A percentile compares a stretch with the other conserved stretches of the same genome.
phyloP scores from a whole-genome alignment of 805 yeast genomes.

The Barnettozyma siamensis region DNA sequence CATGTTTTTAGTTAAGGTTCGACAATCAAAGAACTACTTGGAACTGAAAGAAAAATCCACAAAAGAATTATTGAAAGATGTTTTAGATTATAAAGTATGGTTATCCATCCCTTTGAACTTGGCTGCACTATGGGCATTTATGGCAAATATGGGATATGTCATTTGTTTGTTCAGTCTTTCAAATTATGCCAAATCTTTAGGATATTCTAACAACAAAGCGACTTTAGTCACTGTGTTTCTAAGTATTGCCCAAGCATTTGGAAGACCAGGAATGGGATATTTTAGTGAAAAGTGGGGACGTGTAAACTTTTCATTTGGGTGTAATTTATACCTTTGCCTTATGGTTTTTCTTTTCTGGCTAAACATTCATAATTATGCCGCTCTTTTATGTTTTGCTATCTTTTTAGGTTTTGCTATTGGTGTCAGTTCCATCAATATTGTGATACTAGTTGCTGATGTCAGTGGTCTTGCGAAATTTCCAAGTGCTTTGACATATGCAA shows the following conservation, averaged over 20 bases:
- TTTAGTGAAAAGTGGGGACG: conserved; percentile 42
- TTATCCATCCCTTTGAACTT: conserved; percentile 28
- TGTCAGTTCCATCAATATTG: conserved; percentile 37
- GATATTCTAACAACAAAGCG: conserved; percentile 38
- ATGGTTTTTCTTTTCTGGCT: conserved; percentile 46
- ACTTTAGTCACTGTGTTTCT: conserved; percentile 40
- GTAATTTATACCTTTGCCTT: conserved; percentile 31
- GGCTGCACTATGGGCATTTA: conserved; percentile 32
- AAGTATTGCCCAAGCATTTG: conserved; percentile 42
- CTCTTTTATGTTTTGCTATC: conserved; percentile 36
- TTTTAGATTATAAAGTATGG: conserved; percentile 31
- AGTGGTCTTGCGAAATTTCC: conserved; percentile 32
- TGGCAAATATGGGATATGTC: conserved; percentile 36
- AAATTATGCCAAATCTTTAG: conserved; percentile 42
- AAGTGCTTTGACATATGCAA: conserved; percentile 34
- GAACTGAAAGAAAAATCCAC: conserved; percentile 9
- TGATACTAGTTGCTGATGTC: conserved; percentile 36
- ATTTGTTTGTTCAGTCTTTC: conserved; percentile 42
- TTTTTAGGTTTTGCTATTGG: conserved; percentile 42
- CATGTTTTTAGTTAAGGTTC: conserved; percentile 38
- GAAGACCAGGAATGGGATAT: conserved; percentile 44
- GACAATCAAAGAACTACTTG: conserved; percentile 29
- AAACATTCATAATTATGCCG: conserved; percentile 35
- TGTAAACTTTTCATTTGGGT: conserved; percentile 36
- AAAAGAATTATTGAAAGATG: conserved; percentile 24